Base-by-base conservation (phyloP, 331 rosid genomes). In the Telfairia occidentalis region DNA sequence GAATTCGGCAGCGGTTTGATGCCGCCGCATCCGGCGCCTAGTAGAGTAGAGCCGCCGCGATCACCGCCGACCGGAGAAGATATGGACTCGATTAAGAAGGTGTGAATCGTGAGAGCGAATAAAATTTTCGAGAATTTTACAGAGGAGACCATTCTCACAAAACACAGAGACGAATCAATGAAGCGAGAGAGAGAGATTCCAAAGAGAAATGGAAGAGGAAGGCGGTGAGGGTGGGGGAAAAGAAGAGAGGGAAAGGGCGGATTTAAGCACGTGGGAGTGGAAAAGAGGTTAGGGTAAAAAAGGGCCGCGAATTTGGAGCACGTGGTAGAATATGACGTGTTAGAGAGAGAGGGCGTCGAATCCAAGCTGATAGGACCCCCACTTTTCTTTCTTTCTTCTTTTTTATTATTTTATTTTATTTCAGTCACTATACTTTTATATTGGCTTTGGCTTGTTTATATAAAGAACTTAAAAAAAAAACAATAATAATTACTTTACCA, bases 281-380 rank as follows among this genome's bases (percentile, higher is more conserved):
- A 9, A 28, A 3, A 26, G 9, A 1, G 23, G 50, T 24, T 42
- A 60, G 8, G 11, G 78, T 42, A 21, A 45, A 42, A 23, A 42
- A 2, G 9, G 63, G 21, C 23, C 46, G 18, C 35, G 65, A 84
- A 78, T 85, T 82, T 92, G 64, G 24, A 79, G 74, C 92, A 92
- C 89, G 96, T 87, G 95, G 80, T 55, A 55, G 69, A 80, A 66
- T 63, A 49, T 15, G 73, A 61, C 30, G 34, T 50, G 75, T 70
- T 43, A 30, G 6, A 3, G 30, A 29, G 66, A 23, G 13, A 19
- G 61, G 73, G 74, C 59, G 79, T 75, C 73, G 74, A 76, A 34
- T 76, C 53, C 29, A 63, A 76, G 57, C 77, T 43, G 29, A 32
- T 28, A 53, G 73, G 73, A 63, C 73, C 73, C 45, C 73, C 43